A percentile compares a stretch with the other conserved stretches of the same genome.
Conservation (phyloP, 768 basidiomycete genomes). For the Suillus plorans region DNA sequence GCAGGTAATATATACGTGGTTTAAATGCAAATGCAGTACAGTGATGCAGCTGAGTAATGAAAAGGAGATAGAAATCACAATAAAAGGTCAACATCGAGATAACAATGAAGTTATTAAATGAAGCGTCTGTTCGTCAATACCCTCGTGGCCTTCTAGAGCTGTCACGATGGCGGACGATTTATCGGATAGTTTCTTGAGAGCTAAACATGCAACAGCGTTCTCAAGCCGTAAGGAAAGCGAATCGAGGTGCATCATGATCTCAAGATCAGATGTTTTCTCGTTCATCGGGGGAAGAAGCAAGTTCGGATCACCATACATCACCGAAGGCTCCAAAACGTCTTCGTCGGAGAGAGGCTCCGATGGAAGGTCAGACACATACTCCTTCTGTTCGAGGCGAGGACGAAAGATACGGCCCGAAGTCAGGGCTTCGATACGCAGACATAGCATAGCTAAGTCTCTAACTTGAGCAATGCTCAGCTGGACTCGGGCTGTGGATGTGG, state of each 20-base stretch:
- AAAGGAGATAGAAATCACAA: slow-evolving; percentile 1
- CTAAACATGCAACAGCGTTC: slow-evolving; percentile 54
- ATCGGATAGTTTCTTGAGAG: slow-evolving; percentile 12
- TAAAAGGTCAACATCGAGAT: slow-evolving; percentile 17
- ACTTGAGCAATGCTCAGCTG: slow-evolving; percentile 75
- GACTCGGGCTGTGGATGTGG: slow-evolving; percentile 36
- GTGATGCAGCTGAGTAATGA: neutral
- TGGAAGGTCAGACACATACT: slow-evolving; percentile 24
- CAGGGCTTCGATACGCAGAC: slow-evolving; percentile 79
- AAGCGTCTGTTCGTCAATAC: slow-evolving; percentile 50
- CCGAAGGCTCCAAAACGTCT: slow-evolving; percentile 30
- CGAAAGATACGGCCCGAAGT: slow-evolving; percentile 62
- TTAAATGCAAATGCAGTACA: slow-evolving; percentile 8
- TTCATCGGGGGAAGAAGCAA: slow-evolving; percentile 67
- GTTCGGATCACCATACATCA: slow-evolving; percentile 59
- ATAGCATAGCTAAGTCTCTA: slow-evolving; percentile 67
- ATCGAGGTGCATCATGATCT: slow-evolving; percentile 74
- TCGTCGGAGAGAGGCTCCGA: slow-evolving; percentile 14
- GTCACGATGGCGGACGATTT: slow-evolving; percentile 31
- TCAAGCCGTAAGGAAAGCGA: slow-evolving; percentile 74
- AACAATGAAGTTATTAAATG: slow-evolving; percentile 39
- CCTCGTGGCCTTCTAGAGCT: slow-evolving; percentile 36
- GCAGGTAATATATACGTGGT: slow-evolving; percentile 2
- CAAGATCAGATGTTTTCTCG: slow-evolving; percentile 68
- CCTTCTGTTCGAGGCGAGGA: slow-evolving; percentile 42